phyloP scores from a whole-genome alignment of 352 stramenopile genomes.

The Globisporangium nunn region DNA sequence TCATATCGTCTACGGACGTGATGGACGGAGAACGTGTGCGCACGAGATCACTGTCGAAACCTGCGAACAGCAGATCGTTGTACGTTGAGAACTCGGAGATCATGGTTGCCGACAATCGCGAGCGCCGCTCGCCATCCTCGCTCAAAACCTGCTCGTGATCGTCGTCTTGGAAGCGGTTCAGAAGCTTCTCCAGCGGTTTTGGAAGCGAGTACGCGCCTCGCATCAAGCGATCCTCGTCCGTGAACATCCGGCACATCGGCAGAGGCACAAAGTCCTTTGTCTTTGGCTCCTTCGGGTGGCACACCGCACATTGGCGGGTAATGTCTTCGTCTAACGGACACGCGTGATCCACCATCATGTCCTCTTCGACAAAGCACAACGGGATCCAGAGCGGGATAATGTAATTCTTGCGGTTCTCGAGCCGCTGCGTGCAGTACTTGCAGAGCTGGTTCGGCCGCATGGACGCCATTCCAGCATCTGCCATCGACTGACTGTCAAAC shows the following conservation, averaged over 20 bases:
- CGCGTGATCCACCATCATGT: slow-evolving; percentile 64
- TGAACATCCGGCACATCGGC: slow-evolving; percentile 77
- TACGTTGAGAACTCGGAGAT: slow-evolving; percentile 37
- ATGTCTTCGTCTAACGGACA: slow-evolving; percentile 69
- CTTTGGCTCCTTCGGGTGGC: slow-evolving; percentile 34
- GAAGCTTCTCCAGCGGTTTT: slow-evolving; percentile 52
- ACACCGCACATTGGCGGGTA: slow-evolving; percentile 51
- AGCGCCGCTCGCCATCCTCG: slow-evolving; percentile 31
- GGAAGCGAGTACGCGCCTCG: slow-evolving; percentile 30
- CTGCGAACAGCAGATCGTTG: slow-evolving; percentile 45
- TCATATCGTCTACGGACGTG: slow-evolving; percentile 34
- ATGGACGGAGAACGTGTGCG: slow-evolving; percentile 54
- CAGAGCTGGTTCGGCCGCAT: slow-evolving; percentile 41
- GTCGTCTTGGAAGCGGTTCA: slow-evolving; percentile 34
- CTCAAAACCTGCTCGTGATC: slow-evolving; percentile 6
- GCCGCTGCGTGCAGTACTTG: slow-evolving; percentile 57
- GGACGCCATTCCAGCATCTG: slow-evolving; percentile 26
- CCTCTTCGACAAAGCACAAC: slow-evolving; percentile 76
- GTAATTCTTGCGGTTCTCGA: slow-evolving; percentile 61
- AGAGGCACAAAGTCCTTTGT: slow-evolving; percentile 60
- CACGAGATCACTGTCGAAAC: slow-evolving; percentile 59
- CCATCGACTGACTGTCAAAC: slow-evolving; percentile 29
- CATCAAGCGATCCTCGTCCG: slow-evolving; percentile 24
- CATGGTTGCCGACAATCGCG: slow-evolving; percentile 16
- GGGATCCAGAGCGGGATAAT: slow-evolving; percentile 75